These are phyloP conservation scores for Mycena galopus DNA, from an alignment of 768 basidiomycete species.

Conservation along the genomic window DNA sequence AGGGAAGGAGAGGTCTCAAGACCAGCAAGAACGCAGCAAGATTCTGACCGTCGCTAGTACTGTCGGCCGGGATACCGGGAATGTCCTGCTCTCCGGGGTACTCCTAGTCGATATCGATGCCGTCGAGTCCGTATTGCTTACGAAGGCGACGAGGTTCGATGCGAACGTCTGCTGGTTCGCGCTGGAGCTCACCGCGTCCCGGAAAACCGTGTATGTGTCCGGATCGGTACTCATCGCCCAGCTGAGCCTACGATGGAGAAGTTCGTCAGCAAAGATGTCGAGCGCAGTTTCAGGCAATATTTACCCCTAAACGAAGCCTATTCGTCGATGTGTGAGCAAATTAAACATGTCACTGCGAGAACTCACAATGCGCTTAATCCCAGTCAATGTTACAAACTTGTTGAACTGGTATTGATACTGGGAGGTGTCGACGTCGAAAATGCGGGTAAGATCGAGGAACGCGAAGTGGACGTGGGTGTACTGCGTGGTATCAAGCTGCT, in stretches of 20 bases:
- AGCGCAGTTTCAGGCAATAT: not conserved
- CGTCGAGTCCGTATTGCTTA: too few species aligned
- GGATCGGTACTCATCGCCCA: too few species aligned
- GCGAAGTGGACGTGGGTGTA: conserved; percentile 9
- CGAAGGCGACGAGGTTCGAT: too few species aligned
- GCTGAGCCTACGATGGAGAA: not conserved
- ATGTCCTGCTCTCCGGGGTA: not conserved
- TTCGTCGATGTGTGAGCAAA: not conserved
- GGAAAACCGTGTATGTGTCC: too few species aligned
- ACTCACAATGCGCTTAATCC: too few species aligned
- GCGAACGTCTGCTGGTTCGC: too few species aligned
- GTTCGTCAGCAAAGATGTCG: not conserved
- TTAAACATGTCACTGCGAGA: not conserved
- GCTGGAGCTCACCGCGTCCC: too few species aligned
- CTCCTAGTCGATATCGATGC: too few species aligned
- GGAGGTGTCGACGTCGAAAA: not conserved
- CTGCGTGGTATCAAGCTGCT: too few species aligned
- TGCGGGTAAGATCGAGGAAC: not conserved
- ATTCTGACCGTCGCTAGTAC: too few species aligned
- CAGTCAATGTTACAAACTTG: not conserved
- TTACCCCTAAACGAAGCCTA: conserved; percentile 12
- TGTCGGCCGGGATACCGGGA: conserved; percentile 8
- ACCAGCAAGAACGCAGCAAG: not conserved
- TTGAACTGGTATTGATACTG: not conserved
- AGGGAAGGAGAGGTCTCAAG: not conserved